phyloP scores from a whole-genome alignment of 106 monocot genomes.

The Allium sativum region DNA sequence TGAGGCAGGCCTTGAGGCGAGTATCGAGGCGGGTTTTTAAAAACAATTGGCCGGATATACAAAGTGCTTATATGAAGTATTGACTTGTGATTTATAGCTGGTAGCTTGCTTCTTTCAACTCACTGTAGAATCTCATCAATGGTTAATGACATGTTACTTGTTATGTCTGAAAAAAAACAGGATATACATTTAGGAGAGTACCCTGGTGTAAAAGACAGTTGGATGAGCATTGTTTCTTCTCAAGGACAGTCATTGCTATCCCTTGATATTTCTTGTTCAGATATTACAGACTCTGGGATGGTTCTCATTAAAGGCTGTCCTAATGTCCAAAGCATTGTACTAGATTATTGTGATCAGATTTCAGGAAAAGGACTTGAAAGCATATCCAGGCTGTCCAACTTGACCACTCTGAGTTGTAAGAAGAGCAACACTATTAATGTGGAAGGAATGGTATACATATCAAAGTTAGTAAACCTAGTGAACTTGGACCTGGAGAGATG shows the following conservation, averaged over 20 bases:
- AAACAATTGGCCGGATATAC: too few relatives aligned
- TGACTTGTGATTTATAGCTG: too few relatives aligned
- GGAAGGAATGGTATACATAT: slow-evolving; percentile 77
- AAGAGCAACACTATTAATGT: slow-evolving; percentile 66
- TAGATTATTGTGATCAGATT: slow-evolving; percentile 82
- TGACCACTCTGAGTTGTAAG: slow-evolving; percentile 84
- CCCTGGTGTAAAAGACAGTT: slow-evolving; percentile 84
- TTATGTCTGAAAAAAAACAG: slow-evolving; percentile 25
- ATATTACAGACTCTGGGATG: slow-evolving; percentile 74
- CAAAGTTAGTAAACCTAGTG: slow-evolving; percentile 58
- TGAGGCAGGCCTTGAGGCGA: too few relatives aligned
- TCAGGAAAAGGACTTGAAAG: slow-evolving; percentile 48
- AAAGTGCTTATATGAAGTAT: too few relatives aligned
- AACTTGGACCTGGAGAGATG: slow-evolving; percentile 94
- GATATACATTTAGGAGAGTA: slow-evolving; percentile 88
- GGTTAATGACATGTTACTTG: too few relatives aligned
- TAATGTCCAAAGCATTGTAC: slow-evolving; percentile 48
- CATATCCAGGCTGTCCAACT: slow-evolving; percentile 60
- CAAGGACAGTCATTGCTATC: slow-evolving; percentile 86
- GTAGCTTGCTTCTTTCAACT: too few relatives aligned
- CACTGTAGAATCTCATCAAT: too few relatives aligned
- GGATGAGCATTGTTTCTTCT: slow-evolving; percentile 77
- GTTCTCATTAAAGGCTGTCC: slow-evolving; percentile 47
- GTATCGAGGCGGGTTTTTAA: too few relatives aligned
- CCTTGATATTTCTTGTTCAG: slow-evolving; percentile 87